Evolutionary conservation across 1,139 yeast genomes (phyloP), one percentile per base, ranked within the genome.

Genomic region (Sugiyamaella neomexicana): DNA sequence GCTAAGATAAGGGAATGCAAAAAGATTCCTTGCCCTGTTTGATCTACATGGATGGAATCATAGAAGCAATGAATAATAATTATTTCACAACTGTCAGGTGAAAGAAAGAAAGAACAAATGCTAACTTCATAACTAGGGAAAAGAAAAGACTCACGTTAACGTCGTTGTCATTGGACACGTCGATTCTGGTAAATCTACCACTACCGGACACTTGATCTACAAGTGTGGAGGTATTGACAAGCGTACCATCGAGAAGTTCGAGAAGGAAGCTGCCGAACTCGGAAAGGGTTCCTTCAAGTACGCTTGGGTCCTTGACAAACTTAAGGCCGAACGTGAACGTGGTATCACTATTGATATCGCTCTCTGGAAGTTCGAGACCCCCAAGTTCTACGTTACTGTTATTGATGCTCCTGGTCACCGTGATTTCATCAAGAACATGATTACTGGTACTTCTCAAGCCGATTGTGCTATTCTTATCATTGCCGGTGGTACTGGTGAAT

Each of bases 141-240:
- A 89, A 80, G 96, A 86, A 75, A 90, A 89, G 87, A 75, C 83
- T 80, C 98, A 91, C 89, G 87, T 91, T 80, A 91, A 91, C 96
- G 93, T 91, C 81, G 98, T 91, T 80, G 98, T 91, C 77, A 91
- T 91, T 79, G 98, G 98, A 80, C 98, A 90, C 95, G 97, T 89
- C 96, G 97, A 89, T 82, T 89, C 97, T 70, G 96, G 96, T 82
- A 89, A 89, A 81, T 89, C 96, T 67, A 89, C 97, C 76, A 89
- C 96, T 79, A 90, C 97, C 76, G 97, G 97, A 80, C 97, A 90
- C 86, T 88, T 91, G 82, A 91, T 91, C 77, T 91, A 79, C 96
- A 91, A 91, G 95, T 85, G 84, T 74, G 85, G 85, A 78, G 85
- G 90, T 85, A 85, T 85, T 70, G 95, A 89, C 83, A 89, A 90